phyloP scores from a whole-genome alignment of 192 early-diverging fungal genomes.

The Entophlyctis luteolus region DNA sequence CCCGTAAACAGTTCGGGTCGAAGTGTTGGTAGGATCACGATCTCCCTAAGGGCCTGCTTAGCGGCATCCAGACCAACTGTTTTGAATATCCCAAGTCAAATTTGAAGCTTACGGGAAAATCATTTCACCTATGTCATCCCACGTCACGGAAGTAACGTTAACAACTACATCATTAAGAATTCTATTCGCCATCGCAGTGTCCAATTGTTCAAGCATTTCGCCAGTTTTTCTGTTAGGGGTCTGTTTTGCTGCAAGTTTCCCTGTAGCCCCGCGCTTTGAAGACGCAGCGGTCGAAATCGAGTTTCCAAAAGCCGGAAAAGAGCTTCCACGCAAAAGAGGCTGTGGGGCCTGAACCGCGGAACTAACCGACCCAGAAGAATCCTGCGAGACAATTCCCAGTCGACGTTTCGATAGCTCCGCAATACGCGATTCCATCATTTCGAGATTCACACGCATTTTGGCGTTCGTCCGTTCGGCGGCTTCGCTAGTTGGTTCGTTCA shows the following conservation, averaged over 20 bases:
- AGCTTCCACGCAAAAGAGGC: too few relatives aligned
- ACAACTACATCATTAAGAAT: slow-evolving; percentile 56
- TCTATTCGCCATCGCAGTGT: slow-evolving; percentile 39
- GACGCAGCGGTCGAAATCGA: too few relatives aligned
- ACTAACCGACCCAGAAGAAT: too few relatives aligned
- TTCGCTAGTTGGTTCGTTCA: slow-evolving; percentile 12
- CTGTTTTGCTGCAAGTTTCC: too few relatives aligned
- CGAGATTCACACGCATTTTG: slow-evolving; percentile 41
- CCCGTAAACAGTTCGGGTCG: slow-evolving; percentile 59
- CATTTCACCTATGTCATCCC: slow-evolving; percentile 52
- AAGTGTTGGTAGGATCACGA: slow-evolving; percentile 53
- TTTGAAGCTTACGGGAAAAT: too few relatives aligned
- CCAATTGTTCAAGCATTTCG: slow-evolving; percentile 12
- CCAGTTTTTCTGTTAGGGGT: too few relatives aligned
- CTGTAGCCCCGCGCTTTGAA: too few relatives aligned
- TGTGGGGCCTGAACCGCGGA: too few relatives aligned
- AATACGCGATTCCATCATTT: slow-evolving; percentile 37
- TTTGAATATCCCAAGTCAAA: neutral
- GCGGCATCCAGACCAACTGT: slow-evolving; percentile 47
- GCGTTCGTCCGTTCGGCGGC: slow-evolving; percentile 36
- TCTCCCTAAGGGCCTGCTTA: slow-evolving; percentile 50
- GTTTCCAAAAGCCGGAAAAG: too few relatives aligned
- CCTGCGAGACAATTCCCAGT: too few relatives aligned
- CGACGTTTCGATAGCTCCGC: slow-evolving; percentile 14
- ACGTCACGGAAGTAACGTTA: slow-evolving; percentile 38